Evolutionary conservation across 805 yeast species (phyloP), one percentile per base, ranked within the genome.

Genomic region (Kodamaea hsintzibuensis): DNA sequence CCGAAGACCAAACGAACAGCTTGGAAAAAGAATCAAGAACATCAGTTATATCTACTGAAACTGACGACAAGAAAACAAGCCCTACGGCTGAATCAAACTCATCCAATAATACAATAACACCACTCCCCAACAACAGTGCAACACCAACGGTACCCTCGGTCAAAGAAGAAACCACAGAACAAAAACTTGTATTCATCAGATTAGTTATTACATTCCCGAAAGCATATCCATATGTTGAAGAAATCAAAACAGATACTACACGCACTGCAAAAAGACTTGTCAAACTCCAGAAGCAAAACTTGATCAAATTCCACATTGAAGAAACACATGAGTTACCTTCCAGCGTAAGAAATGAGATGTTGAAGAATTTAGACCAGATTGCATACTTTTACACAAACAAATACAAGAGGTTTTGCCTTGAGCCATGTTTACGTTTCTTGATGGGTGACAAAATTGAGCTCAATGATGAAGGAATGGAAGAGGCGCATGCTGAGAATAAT

Each of bases 371-470:
- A 39, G 72, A 76, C 39, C 82, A 80, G 38, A 85, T 92, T 7
- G 72, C 89, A 0, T 67, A 65, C 1, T 79, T 77, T 51, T 85
- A 83, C 60, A 77, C 91, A 1, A 75, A 79, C 33, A 74, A 78
- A 38, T 68, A 73, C 51, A 82, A 83, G 30, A 74, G 76, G 55
- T 89, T 84, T 57, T 90, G 97, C 58, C 72, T 95, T 17, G 98
- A 95, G 64, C 86, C 88, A 1, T 83, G 92, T 60, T 67, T 93
- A 53, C 67, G 97, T 44, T 88, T 76, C 62, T 72, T 95, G 1
- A 74, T 91, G 74, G 99, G 99, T 2, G 98, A 91, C 58, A 81
- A 82, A 51, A 75, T 87, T 7, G 79, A 79, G 9, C 58, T 77
- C 38, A 67, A 69, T 25, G 81, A 77, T 38, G 61, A 65, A 0